Evolutionary conservation across 495 filamentous ascomycete genomes (phyloP), one percentile per base, ranked within the genome.

Genomic region (Cercophora samala): DNA sequence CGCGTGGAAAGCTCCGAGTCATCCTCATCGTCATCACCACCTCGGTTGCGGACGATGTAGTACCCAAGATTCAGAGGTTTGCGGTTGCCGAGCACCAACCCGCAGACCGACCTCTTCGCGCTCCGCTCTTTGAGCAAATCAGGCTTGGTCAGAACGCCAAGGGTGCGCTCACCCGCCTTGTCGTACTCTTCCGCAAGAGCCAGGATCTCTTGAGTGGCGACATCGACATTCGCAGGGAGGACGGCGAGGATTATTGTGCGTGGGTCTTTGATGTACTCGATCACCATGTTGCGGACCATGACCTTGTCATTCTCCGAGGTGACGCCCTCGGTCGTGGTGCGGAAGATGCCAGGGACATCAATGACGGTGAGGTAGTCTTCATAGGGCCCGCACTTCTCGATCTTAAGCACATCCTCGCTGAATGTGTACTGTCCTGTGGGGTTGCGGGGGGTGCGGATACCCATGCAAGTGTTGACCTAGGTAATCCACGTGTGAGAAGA

Each of bases 181-280:
- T 90, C 87, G 25, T 71, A 67, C 60, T 84, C 76, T 17, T 82
- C 74, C 0, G 88, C 85, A 51, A 87, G 74, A 51, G 75, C 54
- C 75, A 90, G 69, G 32, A 90, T 87, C 55, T 88, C 86, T 66
- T 89, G 85, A 0, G 81, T 88, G 0, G 85, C 85, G 58, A 87
- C 79, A 64, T 90, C 87, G n/a, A 86, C 79, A 65, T 87, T 87
- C 15, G 79, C 78, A 0, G 86, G 84, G 0, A 89, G 70, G 15
- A 89, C 86, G 0, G 85, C 81, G 0, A 90, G 76, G 29, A 89
- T 87, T 51, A 88, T 73, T 2, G 84, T 84, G 2, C 86, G 79
- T 3, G 69, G 70, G 61, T 87, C 82, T 25, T 69, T 69, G 72
- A 90, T 87, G 61, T 88, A 87, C 0, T 58, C 58, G 6, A 74